Conservation (phyloP, 192 early-diverging fungal species). For the Backusella psychrophila region DNA sequence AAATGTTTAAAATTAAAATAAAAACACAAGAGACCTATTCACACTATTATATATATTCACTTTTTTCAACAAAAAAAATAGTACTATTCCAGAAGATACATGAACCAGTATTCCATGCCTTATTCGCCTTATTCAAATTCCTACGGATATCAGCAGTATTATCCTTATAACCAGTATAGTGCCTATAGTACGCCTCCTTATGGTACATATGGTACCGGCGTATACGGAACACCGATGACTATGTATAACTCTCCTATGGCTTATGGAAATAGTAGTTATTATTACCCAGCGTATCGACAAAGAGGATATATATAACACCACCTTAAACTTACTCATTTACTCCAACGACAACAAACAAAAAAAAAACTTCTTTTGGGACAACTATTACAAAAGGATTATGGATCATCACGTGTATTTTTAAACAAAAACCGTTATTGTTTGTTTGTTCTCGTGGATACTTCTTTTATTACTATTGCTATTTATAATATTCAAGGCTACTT, state of each 20-base stretch:
- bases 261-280: background rate
- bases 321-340: background rate
- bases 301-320: background rate
- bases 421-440: background rate
- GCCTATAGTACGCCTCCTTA: background rate
- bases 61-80: background rate
- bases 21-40: background rate
- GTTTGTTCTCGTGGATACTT: slow-evolving; percentile 9
- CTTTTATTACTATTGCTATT: background rate
- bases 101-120: background rate
- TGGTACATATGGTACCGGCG: background rate
- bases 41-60: background rate
- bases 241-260: background rate
- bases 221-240: background rate
- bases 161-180: background rate
- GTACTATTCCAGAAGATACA: background rate
- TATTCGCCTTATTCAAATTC: background rate
- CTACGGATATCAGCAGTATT: background rate
- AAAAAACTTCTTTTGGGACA: background rate
- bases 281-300: background rate
- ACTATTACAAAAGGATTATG: background rate
- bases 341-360: background rate
- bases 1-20: background rate
- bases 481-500: background rate
- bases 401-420: background rate